Percentiles rank a stretch among this genome's conserved stretches.
Evolutionary conservation across 2,329 filamentous ascomycete genomes (phyloP).

Genomic region (Cadophora sp.): DNA sequence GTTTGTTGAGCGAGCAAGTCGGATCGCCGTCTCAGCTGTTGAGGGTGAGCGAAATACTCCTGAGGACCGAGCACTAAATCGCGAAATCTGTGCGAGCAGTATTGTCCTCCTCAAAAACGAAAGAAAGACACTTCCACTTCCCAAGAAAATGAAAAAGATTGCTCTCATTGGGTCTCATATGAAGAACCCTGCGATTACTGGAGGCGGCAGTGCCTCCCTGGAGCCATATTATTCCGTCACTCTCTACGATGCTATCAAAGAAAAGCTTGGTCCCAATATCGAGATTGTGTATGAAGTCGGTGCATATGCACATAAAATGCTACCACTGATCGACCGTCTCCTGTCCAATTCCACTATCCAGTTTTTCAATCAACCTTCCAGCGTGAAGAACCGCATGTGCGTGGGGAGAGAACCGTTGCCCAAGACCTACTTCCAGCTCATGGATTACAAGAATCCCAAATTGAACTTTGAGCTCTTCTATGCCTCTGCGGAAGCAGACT

Average conservation of each 20-base stretch:
- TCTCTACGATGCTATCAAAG: constrained; percentile 43
- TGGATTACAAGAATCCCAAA: constrained; percentile 55
- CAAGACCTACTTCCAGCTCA: constrained; percentile 52
- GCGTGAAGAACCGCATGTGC: constrained; percentile 50
- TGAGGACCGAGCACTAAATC: constrained; percentile 51
- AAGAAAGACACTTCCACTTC: constrained; percentile 58
- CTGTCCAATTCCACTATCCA: constrained; percentile 62
- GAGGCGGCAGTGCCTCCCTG: constrained; percentile 46
- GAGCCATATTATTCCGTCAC: constrained; percentile 44
- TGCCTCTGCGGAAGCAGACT: constrained; percentile 42
- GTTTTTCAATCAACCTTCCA: constrained; percentile 65
- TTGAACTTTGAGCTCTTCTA: constrained; percentile 44
- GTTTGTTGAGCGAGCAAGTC: constrained; percentile 33
- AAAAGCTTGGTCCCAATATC: constrained; percentile 26
- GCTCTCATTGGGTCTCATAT: constrained; percentile 62
- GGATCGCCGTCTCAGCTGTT: constrained; percentile 25
- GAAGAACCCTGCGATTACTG: constrained; percentile 46
- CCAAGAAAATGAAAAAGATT: constrained; percentile 47
- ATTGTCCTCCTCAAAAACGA: constrained; percentile 71
- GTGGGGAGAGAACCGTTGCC: constrained; percentile 58
- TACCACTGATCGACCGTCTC: constrained; percentile 61
- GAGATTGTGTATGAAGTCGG: constrained; percentile 60
- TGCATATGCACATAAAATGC: constrained; percentile 67
- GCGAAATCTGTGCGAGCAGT: constrained; percentile 62
- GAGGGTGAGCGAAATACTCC: constrained; percentile 35